phyloP scores from a whole-genome alignment of 768 basidiomycete species.

The Serendipita sp. region DNA sequence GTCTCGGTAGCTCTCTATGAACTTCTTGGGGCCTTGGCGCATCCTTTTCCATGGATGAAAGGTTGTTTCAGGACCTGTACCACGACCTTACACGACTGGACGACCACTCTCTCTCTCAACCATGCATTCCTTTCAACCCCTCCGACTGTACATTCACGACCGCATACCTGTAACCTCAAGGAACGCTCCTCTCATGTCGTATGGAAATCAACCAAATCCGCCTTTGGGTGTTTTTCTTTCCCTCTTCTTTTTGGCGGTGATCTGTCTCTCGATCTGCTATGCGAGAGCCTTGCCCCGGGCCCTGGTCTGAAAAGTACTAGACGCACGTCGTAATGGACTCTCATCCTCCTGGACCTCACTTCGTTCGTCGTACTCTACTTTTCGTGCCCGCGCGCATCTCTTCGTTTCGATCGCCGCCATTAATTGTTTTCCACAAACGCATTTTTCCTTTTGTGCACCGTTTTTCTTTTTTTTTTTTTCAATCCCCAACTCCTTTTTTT shows the following conservation, averaged over 20 bases:
- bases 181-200: background rate
- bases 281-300: background rate
- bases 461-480: background rate
- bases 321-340: slow-evolving; percentile 5
- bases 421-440: background rate
- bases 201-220: slow-evolving; percentile 2
- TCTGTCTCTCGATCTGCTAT: background rate
- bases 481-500: background rate
- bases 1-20: background rate
- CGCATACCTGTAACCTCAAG: background rate
- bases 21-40: background rate
- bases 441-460: background rate
- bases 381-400: background rate
- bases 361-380: slow-evolving; percentile 5
- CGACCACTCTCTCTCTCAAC: background rate
- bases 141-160: background rate
- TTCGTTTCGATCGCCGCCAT: background rate
- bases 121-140: background rate
- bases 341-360: background rate
- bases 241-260: background rate
- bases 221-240: background rate
- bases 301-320: slow-evolving; percentile 1
- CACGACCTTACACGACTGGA: background rate
- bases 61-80: background rate
- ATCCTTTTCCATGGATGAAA: background rate